Evolutionary conservation across 2,329 filamentous ascomycete species (phyloP), one percentile per base, ranked within the genome.

Genomic region (Cylindrodendrum hubeiense): DNA sequence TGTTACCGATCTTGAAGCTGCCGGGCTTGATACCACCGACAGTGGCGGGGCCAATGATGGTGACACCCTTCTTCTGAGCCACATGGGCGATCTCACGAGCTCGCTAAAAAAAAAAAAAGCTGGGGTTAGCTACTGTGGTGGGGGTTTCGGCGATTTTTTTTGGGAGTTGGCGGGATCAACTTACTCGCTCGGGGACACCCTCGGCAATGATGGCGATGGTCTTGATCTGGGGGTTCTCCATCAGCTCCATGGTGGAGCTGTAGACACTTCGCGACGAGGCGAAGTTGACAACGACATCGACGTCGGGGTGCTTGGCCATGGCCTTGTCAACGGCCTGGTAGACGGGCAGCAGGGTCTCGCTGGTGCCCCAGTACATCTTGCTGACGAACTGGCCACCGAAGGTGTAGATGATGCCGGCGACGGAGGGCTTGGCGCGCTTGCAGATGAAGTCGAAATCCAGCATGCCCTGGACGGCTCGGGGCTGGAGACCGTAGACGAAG

Each of bases 301-400:
- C 96, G 75, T 99, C 96, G 69, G 88, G 90, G 89, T 99, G 96
- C 91, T 99, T 99, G 83, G 90, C 89, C 80, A 98, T 91, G 76
- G 96, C 96, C 88, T 98, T 97, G 75, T 90, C 86, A 53, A 95
- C 92, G 79, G 93, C 89, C 86, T 99, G 95, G 90, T 99, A 99
- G 81, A 99, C 96, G 70, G 96, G 96, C 76, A 99, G 90, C 72
- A 99, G 91, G 69, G 96, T 99, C 89, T 99, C 96, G 86, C 94
- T 98, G 79, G 96, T 99, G 79, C 96, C 96, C 96, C 96, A 99
- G 93, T 99, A 99, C 96, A 99, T 98, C 91, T 99, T 99, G 91
- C 94, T 98, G 81, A 99, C 96, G 90, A 99, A 99, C 86, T 99
- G 96, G 75, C 96, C 96, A 81, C 96, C 96, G 80, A 99, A 99